Evolutionary conservation across 2,329 filamentous ascomycete species (phyloP), one percentile per base, ranked within the genome.

Genomic region (Botryotinia calthae): DNA sequence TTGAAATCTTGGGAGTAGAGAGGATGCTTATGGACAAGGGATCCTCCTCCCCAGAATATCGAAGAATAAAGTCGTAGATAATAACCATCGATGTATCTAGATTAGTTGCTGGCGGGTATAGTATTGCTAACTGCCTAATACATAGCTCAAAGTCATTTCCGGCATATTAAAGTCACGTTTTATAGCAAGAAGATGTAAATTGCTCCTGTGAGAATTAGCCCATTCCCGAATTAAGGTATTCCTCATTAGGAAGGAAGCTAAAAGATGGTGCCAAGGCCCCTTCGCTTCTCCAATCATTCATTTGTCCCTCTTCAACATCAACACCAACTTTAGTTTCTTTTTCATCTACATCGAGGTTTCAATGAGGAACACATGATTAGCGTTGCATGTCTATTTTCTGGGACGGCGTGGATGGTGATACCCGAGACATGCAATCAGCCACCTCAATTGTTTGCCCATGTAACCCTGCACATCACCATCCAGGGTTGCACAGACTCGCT

Each of bases 401-500:
- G 48, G 34, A 56, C 9, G 12, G n/a, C 25, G 37, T 42, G 10
- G 48, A 68, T 51, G 25, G 7, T 64, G 31, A 28, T 71, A 40
- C 22, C 42, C 56, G 68, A 71, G 44, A 71, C 68, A 71, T 71
- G 68, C 58, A 71, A 40, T 37, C 25, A 65, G 58, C 44, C 68
- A 65, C 68, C 42, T 46, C 40, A 46, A 51, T 67, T 70, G 42
- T 48, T 65, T 42, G 44, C 58, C 31, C 42, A 62, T 48, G 68
- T 64, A 65, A 44, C 68, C 68, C 58, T 65, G 68, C 56, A 61
- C 28, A 70, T 63, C 18, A 22, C 31, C 31, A 46, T 46, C 40
- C 22, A 63, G 42, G 31, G 42, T 71, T 65, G 68, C 68, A 71
- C 58, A 51, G 58, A 46, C 68, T 64, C 42, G 58, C 65, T 68